Percentiles rank a stretch among this genome's conserved stretches.
Conservation (phyloP, 441 rosid genomes). For the Adansonia madagascariensis region DNA sequence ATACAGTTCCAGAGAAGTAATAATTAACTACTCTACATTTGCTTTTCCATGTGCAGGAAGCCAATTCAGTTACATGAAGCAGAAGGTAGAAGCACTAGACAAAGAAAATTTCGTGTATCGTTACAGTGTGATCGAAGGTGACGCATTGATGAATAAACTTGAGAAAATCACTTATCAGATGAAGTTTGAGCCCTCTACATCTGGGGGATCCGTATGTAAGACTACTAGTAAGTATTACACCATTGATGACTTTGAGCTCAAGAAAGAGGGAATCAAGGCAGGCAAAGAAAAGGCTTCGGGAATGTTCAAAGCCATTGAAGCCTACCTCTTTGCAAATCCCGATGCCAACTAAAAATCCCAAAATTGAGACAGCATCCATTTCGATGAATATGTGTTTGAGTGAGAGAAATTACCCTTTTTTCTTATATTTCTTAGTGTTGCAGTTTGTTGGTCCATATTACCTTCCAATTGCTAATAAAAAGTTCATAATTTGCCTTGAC, state of each 20-base stretch:
- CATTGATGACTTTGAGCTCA: conserved; percentile 13
- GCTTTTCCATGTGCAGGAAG: neutral
- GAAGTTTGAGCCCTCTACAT: conserved; percentile 30
- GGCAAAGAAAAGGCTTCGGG: conserved; percentile 32
- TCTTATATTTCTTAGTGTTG: neutral
- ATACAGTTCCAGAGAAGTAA: neutral
- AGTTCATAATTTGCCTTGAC: neutral
- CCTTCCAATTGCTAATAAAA: neutral
- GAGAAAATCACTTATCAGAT: conserved; percentile 36
- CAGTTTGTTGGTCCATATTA: neutral
- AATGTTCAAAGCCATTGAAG: conserved; percentile 42
- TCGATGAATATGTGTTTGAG: neutral
- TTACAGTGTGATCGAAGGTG: conserved; percentile 35
- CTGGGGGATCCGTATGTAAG: conserved; percentile 41
- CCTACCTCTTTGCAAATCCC: conserved; percentile 39
- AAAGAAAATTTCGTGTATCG: conserved; percentile 35
- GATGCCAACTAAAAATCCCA: neutral
- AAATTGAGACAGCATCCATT: neutral
- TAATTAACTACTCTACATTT: neutral
- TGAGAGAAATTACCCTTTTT: neutral
- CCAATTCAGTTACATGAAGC: conserved; percentile 26
- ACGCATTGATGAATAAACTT: conserved; percentile 19
- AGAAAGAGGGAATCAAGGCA: conserved; percentile 39
- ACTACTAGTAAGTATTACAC: conserved; percentile 32
- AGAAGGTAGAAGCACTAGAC: conserved; percentile 41